phyloP scores from a whole-genome alignment of 495 filamentous ascomycete genomes.

The Oleoguttula mirabilis region DNA sequence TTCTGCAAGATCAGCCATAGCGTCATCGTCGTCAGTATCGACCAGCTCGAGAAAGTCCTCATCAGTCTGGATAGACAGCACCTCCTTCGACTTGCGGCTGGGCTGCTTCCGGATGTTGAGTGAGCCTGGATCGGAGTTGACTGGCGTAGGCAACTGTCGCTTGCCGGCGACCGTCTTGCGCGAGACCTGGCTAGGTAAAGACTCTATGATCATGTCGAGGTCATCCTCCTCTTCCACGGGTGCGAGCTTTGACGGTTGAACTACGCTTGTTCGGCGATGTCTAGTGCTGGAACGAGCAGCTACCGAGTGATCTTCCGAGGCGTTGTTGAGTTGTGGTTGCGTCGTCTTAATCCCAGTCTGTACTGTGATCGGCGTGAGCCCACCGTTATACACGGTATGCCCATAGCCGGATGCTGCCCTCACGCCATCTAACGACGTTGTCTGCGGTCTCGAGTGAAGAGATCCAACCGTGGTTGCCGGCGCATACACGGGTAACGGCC shows the following conservation, averaged over 20 bases:
- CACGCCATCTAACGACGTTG: conserved; percentile 1
- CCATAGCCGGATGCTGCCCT: background rate
- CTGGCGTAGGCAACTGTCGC: too few relatives aligned
- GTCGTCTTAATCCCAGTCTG: background rate
- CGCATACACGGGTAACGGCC: background rate
- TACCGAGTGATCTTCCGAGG: background rate
- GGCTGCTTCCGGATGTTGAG: too few relatives aligned
- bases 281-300: background rate
- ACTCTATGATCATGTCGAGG: too few relatives aligned
- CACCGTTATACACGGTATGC: background rate
- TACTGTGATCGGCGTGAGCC: background rate
- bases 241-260: background rate
- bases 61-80: background rate
- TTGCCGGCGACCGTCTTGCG: too few relatives aligned
- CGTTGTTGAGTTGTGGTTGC: background rate
- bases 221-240: too few relatives aligned
- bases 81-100: conserved; percentile 5
- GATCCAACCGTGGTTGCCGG: conserved; percentile 1
- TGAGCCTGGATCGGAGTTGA: too few relatives aligned
- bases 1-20: conserved; percentile 17
- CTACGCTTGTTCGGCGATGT: background rate
- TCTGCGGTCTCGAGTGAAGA: background rate
- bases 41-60: conserved; percentile 3
- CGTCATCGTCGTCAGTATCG: conserved; percentile 20
- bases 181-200: too few relatives aligned